These are phyloP conservation scores for Conticribra guillardii DNA, from an alignment of 108 stramenopile genomes.

Conservation along the genomic window DNA sequence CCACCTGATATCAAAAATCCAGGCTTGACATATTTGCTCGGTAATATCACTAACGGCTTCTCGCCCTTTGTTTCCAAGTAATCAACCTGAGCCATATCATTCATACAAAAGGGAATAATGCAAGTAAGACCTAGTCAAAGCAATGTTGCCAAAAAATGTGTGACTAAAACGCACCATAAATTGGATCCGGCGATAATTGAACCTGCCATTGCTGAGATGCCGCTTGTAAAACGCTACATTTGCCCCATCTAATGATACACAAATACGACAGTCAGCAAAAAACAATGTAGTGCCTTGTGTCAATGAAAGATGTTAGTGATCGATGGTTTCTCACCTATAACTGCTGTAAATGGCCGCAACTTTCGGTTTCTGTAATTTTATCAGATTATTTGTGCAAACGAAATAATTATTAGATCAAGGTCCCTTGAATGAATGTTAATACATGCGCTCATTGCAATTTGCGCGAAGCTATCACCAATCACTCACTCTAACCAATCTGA, in stretches of 20 bases:
- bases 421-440: too few species aligned
- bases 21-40: constrained; percentile 60
- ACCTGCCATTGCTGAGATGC: constrained; percentile 61
- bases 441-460: neutral
- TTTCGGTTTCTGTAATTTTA: too few species aligned
- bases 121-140: too few species aligned
- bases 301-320: too few species aligned
- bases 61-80: constrained; percentile 43
- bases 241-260: constrained; percentile 58
- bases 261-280: neutral
- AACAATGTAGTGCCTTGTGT: neutral
- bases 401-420: neutral
- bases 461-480: neutral
- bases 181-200: constrained; percentile 67
- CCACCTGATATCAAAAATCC: constrained; percentile 28
- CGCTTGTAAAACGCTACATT: constrained; percentile 77
- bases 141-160: too few species aligned
- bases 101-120: too few species aligned
- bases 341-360: neutral
- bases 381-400: neutral
- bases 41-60: constrained; percentile 68
- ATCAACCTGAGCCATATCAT: constrained; percentile 5
- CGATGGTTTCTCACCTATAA: neutral
- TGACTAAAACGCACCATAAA: constrained; percentile 3
- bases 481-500: constrained; percentile 16